phyloP scores from a whole-genome alignment of 75 land plant genomes.

The Cupressus sempervirens region DNA sequence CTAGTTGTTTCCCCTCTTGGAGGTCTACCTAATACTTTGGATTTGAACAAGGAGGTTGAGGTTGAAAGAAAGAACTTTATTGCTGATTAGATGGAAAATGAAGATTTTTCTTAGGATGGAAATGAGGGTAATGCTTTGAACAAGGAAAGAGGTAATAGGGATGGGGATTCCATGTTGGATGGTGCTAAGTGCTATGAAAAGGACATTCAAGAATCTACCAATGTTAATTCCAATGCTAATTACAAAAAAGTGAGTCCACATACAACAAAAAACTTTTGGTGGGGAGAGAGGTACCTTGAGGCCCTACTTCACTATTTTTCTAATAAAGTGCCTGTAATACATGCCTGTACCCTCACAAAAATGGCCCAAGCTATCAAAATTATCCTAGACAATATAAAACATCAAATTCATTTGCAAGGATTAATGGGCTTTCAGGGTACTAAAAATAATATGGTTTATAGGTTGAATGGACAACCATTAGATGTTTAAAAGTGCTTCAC shows the following conservation, averaged over 20 bases:
- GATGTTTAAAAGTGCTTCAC: conserved; percentile 7
- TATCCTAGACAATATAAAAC: conserved; percentile 28
- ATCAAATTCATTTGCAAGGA: conserved; percentile 21
- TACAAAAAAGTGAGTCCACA: background rate
- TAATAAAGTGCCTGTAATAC: conserved; percentile 47
- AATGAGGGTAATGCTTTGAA: conserved; percentile 4
- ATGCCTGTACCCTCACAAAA: conserved; percentile 78
- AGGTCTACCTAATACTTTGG: conserved; percentile 43
- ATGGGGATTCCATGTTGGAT: background rate
- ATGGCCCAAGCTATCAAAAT: conserved; percentile 31
- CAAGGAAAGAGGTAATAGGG: conserved; percentile 1
- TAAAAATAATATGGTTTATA: background rate
- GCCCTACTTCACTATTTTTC: conserved; percentile 58
- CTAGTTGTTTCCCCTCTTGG: conserved; percentile 39
- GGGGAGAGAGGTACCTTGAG: conserved; percentile 62
- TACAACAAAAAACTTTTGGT: conserved; percentile 12
- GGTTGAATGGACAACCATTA: background rate
- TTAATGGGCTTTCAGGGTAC: conserved; percentile 29
- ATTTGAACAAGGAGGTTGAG: conserved; percentile 18
- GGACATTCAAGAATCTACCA: background rate
- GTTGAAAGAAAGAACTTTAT: conserved; percentile 10
- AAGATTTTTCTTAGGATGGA: background rate
- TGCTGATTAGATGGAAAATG: conserved; percentile 3
- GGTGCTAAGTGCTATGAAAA: background rate
- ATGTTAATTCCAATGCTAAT: background rate